Evolutionary conservation across 805 yeast genomes (phyloP), one percentile per base, ranked within the genome.

Genomic region (Candida tallmaniae): DNA sequence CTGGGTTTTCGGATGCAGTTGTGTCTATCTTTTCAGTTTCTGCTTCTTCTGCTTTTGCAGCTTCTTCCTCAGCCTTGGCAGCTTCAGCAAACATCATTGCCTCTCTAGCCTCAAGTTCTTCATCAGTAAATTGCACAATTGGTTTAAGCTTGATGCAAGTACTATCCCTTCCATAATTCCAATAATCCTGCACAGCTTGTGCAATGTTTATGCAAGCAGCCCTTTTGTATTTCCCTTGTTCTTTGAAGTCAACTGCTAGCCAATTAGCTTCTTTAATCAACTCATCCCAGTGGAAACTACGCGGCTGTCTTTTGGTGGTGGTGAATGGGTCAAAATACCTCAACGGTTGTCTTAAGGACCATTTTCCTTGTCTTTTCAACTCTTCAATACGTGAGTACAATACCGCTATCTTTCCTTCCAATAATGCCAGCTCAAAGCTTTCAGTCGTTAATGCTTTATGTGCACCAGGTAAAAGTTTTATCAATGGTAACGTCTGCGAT

Each of bases 331-430:
- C 95, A 9, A 68, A 51, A 48, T 70, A 81, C 42, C 74, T 71
- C 34, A 73, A 66, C 0, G 95, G 95, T 54, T 93, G 98, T 34
- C 95, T 70, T 34, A 93, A 64, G 15, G 95, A 81, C 97, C 98
- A 93, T 48, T 84, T 79, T 2, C 85, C 83, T 38, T 82, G 81
- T 30, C 95, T 68, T 54, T 87, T 86, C 42, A 93, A 68, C 54
- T 90, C 97, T 51, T 90, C 97, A 30, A 93, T 89, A 41, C 97
- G 70, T 2, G 94, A 83, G 48, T 87, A 83, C 13, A 87, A 78
- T 8, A 88, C 96, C 0, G 95, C 85, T 3, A 90, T 79, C 52
- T 89, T 83, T 3, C 96, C 96, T 52, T 93, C 98, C 10, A 86
- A 74, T 22, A 89, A 63, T 0, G 95, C 85, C 48, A 83, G 75